A percentile compares a stretch with the other conserved stretches of the same genome.
phyloP scores from a whole-genome alignment of 2,329 filamentous ascomycete species.

The Alternaria sp. region DNA sequence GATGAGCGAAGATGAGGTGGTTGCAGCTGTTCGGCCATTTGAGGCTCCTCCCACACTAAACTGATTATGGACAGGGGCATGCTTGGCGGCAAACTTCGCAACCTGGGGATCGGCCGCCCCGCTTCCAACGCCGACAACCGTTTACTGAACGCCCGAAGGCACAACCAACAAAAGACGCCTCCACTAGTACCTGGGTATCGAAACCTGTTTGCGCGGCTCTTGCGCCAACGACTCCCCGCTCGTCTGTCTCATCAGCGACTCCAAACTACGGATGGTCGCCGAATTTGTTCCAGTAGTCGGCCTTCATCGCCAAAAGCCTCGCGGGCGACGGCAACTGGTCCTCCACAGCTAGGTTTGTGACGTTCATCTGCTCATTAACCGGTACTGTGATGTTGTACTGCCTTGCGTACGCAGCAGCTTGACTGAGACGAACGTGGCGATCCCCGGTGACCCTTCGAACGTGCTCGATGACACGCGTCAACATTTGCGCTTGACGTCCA shows the following conservation, averaged over 20 bases:
- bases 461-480: slow-evolving; percentile 8
- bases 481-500: slow-evolving; percentile 1
- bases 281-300: not conserved
- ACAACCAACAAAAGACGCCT: not conserved
- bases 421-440: slow-evolving; percentile 3
- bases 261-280: not conserved
- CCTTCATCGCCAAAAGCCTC: not conserved
- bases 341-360: not conserved
- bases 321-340: not conserved
- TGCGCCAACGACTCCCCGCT: not conserved
- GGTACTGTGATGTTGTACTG: not conserved
- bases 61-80: not conserved
- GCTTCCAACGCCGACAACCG: not conserved
- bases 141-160: not conserved
- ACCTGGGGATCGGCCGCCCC: not conserved
- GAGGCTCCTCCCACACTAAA: not conserved
- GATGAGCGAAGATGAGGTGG: not conserved
- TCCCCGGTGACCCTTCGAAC: not conserved
- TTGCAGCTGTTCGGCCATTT: not conserved
- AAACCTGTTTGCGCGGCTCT: not conserved
- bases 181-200: not conserved
- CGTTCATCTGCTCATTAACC: not conserved
- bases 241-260: not conserved
- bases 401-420: slow-evolving; percentile 4
- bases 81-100: not conserved